A percentile compares a stretch with the other conserved stretches of the same genome.
These are phyloP conservation scores for Suillus lakei DNA, from an alignment of 768 basidiomycete species.

Conservation along the genomic window DNA sequence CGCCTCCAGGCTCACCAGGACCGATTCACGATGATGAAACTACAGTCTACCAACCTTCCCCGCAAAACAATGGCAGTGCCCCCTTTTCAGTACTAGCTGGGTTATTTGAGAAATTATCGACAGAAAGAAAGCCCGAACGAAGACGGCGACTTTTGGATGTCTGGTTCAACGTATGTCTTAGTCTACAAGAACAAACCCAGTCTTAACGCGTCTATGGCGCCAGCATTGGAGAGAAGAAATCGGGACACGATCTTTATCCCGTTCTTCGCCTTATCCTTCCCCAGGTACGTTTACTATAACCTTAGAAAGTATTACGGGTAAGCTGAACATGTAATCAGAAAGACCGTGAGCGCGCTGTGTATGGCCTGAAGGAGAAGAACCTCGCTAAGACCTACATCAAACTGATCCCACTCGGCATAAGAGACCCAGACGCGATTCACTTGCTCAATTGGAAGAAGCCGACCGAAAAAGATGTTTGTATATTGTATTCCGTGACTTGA, in stretches of 20 bases:
- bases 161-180: conserved; percentile 78
- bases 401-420: conserved; percentile 80
- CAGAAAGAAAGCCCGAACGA: conserved; percentile 75
- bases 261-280: conserved; percentile 89
- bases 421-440: conserved; percentile 80
- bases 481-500: background rate
- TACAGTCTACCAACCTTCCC: conserved; percentile 56
- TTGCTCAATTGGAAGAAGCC: conserved; percentile 92
- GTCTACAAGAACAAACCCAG: background rate
- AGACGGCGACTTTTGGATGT: conserved; percentile 67
- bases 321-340: conserved; percentile 56
- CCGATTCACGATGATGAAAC: conserved; percentile 29
- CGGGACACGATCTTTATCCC: conserved; percentile 88
- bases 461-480: conserved; percentile 64
- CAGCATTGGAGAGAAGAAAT: conserved; percentile 88
- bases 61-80: conserved; percentile 68
- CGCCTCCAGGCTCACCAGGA: conserved; percentile 53
- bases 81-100: conserved; percentile 71
- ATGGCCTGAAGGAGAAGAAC: conserved; percentile 94
- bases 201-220: conserved; percentile 22
- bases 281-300: conserved; percentile 56
- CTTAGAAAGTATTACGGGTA: background rate
- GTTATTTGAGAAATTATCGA: conserved; percentile 77
- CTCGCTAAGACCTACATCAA: conserved; percentile 93
- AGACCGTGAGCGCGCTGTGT: conserved; percentile 91